Percentiles rank a stretch among this genome's conserved stretches.
These are phyloP conservation scores for Diaporthe vexans DNA, from an alignment of 2,329 filamentous ascomycete species.

Conservation along the genomic window DNA sequence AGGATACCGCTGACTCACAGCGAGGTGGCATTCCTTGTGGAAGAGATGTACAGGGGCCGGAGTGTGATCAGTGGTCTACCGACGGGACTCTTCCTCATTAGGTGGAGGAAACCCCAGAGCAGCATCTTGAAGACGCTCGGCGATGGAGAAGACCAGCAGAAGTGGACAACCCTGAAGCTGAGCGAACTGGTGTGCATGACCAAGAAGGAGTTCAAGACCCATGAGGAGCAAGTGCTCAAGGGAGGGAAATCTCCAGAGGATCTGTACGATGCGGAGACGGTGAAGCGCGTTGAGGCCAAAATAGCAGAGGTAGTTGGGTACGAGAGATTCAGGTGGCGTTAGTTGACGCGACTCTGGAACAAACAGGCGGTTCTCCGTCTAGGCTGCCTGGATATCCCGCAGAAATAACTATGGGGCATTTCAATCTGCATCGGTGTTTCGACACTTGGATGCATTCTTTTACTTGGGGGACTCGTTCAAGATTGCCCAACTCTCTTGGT, in stretches of 20 bases:
- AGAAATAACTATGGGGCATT: background rate
- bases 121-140: conserved; percentile 74
- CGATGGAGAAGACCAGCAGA: conserved; percentile 79
- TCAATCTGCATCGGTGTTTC: background rate
- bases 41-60: conserved; percentile 88
- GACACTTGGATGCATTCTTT: background rate
- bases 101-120: conserved; percentile 79
- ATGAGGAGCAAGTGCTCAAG: conserved; percentile 84
- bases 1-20: conserved; percentile 82
- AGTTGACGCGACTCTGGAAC: background rate
- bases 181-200: conserved; percentile 90
- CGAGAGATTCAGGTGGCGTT: conserved; percentile 63
- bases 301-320: conserved; percentile 76
- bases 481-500: background rate
- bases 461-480: background rate
- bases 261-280: conserved; percentile 78
- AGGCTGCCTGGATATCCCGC: background rate
- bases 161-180: conserved; percentile 76
- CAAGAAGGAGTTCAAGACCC: conserved; percentile 85
- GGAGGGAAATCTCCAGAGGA: conserved; percentile 77
- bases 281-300: conserved; percentile 76
- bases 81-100: conserved; percentile 82
- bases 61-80: conserved; percentile 87
- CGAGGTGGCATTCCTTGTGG: conserved; percentile 89
- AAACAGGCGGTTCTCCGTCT: background rate